A percentile compares a stretch with the other conserved stretches of the same genome.
Conservation (phyloP, 1,139 yeast species). For the Candida sp. region DNA sequence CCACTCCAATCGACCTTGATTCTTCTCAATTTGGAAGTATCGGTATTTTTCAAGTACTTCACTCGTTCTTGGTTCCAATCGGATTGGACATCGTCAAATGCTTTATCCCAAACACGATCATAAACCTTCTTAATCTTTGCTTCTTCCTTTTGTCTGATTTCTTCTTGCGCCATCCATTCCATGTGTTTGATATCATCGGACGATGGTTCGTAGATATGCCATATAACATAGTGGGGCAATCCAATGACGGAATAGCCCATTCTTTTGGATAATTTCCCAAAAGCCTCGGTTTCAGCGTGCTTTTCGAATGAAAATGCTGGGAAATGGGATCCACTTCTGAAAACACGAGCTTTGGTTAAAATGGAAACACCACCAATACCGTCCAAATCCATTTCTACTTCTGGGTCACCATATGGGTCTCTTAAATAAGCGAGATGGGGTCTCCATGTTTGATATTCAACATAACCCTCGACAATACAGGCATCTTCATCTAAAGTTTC, state of each 20-base stretch:
- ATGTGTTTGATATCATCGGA: conserved; percentile 84
- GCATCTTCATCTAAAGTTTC: conserved; percentile 79
- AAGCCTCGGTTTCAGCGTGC: conserved; percentile 93
- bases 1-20: conserved; percentile 70
- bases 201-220: conserved; percentile 93
- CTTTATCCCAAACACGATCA: conserved; percentile 72
- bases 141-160: conserved; percentile 68
- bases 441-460: conserved; percentile 91
- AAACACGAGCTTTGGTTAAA: conserved; percentile 74
- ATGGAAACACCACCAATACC: conserved; percentile 93
- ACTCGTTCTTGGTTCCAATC: conserved; percentile 69
- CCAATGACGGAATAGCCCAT: conserved; percentile 86
- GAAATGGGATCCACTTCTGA: conserved; percentile 79
- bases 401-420: conserved; percentile 84
- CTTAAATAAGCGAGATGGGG: conserved; percentile 86
- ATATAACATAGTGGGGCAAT: conserved; percentile 83
- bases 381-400: conserved; percentile 82
- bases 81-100: conserved; percentile 68
- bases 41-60: conserved; percentile 70
- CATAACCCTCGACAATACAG: conserved; percentile 89
- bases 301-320: conserved; percentile 89
- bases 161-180: conserved; percentile 98
- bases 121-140: conserved; percentile 64
- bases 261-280: conserved; percentile 77
- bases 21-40: conserved; percentile 45